Conservation (phyloP, 257 asterid species). For the Capsicum baccatum region DNA sequence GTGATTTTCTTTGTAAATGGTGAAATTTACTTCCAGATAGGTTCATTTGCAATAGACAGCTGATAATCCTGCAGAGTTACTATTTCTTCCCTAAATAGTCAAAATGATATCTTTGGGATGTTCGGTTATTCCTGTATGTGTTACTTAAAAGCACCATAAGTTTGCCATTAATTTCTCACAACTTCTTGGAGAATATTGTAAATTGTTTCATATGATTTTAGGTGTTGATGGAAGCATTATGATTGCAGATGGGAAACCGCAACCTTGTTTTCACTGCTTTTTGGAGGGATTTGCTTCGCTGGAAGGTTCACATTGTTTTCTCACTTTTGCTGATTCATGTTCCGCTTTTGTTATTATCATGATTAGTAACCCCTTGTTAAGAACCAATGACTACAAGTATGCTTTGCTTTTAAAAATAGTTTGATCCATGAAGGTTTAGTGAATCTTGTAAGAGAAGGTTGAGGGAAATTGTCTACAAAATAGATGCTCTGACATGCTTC, state of each 20-base stretch:
- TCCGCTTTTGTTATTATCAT: neutral
- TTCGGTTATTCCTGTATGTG: slow-evolving; percentile 3
- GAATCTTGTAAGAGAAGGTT: neutral
- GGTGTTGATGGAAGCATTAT: slow-evolving; percentile 82
- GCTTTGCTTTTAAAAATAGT: neutral
- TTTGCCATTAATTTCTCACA: slow-evolving; percentile 25
- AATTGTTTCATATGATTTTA: slow-evolving; percentile 54
- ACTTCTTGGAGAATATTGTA: slow-evolving; percentile 40
- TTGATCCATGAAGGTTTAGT: neutral
- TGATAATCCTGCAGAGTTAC: neutral
- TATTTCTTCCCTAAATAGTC: neutral
- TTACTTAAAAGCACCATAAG: neutral
- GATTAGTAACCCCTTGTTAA: neutral
- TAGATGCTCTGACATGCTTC: neutral
- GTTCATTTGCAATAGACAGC: neutral
- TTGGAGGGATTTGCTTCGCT: slow-evolving; percentile 86
- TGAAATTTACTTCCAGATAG: slow-evolving; percentile 1
- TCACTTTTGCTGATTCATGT: neutral
- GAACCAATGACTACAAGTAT: neutral
- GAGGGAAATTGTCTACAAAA: neutral
- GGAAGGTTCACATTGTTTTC: slow-evolving; percentile 64
- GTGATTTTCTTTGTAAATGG: neutral
- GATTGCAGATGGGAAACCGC: slow-evolving; percentile 98
- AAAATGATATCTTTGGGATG: neutral
- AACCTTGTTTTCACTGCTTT: slow-evolving; percentile 70